Conservation (phyloP, 805 yeast genomes). For the Sugiyamaella boreocaroliniensis region DNA sequence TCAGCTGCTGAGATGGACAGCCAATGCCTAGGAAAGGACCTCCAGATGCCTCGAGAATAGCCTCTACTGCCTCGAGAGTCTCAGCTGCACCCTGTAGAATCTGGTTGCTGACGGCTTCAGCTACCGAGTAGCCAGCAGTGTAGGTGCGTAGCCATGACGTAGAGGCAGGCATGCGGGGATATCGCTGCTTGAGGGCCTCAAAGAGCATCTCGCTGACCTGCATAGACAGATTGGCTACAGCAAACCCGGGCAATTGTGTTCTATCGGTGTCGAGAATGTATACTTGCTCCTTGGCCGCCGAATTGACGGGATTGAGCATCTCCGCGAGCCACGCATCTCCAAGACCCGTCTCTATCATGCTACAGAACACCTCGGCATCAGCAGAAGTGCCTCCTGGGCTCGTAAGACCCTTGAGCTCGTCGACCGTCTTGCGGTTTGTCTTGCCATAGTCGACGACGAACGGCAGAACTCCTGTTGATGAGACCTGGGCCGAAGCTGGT, state of each 20-base stretch:
- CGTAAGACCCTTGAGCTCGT: not conserved
- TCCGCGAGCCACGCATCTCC: constrained; percentile 18
- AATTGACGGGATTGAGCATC: constrained; percentile 9
- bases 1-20: not conserved
- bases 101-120: not conserved
- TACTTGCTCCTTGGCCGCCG: constrained; percentile 4
- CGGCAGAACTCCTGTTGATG: not conserved
- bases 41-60: not conserved
- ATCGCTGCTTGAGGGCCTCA: constrained; percentile 11
- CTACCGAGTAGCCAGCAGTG: not conserved
- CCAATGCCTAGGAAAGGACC: not conserved
- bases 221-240: constrained; percentile 2
- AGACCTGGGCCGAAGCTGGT: not conserved
- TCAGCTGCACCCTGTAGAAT: not conserved
- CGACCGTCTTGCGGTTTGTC: not conserved
- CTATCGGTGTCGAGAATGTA: constrained; percentile 9
- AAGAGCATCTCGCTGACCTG: constrained; percentile 8
- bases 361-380: constrained; percentile 7
- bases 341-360: constrained; percentile 13
- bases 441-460: not conserved
- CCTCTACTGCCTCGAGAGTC: not conserved
- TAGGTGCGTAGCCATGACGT: constrained; percentile 3
- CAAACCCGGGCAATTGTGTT: constrained; percentile 6
- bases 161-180: constrained; percentile 9
- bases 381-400: not conserved